A percentile compares a stretch with the other conserved stretches of the same genome.
Evolutionary conservation across 2,329 filamentous ascomycete genomes (phyloP).

Genomic region (Trichoderma endophyticum): DNA sequence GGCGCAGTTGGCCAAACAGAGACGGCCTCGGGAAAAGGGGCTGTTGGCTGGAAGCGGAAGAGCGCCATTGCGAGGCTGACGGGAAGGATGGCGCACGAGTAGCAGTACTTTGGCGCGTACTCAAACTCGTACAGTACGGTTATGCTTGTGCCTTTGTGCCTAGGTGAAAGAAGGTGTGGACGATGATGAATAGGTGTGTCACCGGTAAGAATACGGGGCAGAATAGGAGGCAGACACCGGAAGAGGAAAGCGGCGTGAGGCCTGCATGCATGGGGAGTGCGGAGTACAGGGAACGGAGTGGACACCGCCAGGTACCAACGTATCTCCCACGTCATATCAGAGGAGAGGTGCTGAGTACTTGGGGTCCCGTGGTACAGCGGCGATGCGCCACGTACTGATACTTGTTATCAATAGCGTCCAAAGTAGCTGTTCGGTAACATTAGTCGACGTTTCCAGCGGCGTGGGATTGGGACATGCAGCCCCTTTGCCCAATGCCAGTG

Average conservation of each 20-base stretch:
- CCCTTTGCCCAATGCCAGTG: neutral
- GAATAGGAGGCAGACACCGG: slow-evolving; percentile 15
- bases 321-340: slow-evolving; percentile 1
- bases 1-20: slow-evolving; percentile 10
- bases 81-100: neutral
- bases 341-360: neutral
- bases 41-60: slow-evolving; percentile 13
- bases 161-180: slow-evolving; percentile 10
- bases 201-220: slow-evolving; percentile 6
- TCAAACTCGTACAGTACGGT: neutral
- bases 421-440: neutral
- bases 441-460: neutral
- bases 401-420: neutral
- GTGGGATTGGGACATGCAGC: neutral
- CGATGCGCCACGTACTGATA: neutral
- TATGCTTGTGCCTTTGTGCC: neutral
- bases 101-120: neutral
- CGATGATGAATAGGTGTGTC: slow-evolving; percentile 7
- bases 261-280: slow-evolving; percentile 7
- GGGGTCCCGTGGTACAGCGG: neutral
- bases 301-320: neutral
- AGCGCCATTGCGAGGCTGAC: slow-evolving; percentile 9
- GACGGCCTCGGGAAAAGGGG: slow-evolving; percentile 8
- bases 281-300: slow-evolving; percentile 12
- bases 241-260: slow-evolving; percentile 15